Percentiles rank a stretch among this genome's conserved stretches.
These are phyloP conservation scores for Backusella parvicylindrica DNA, from an alignment of 192 early-diverging fungal genomes.

Conservation along the genomic window DNA sequence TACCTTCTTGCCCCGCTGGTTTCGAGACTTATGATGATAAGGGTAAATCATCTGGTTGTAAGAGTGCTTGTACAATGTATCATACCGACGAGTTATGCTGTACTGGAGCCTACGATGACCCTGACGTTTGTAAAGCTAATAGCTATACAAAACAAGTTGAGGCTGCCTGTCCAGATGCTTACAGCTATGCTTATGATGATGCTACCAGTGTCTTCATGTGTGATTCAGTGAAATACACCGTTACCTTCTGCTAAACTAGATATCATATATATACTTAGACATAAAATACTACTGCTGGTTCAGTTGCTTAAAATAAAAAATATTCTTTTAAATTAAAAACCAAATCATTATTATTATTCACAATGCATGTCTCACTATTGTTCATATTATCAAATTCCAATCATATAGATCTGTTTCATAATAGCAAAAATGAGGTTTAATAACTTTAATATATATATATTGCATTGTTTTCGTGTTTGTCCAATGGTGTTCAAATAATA, in stretches of 20 bases:
- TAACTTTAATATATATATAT: no score
- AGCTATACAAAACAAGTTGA: slow-evolving; percentile 16
- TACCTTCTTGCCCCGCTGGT: slow-evolving; percentile 23
- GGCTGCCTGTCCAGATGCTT: slow-evolving; percentile 17
- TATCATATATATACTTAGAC: background rate
- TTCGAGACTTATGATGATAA: slow-evolving; percentile 13
- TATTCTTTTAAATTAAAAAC: no score
- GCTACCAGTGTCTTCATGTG: slow-evolving; percentile 28
- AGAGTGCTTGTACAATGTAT: slow-evolving; percentile 22
- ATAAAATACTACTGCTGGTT: background rate
- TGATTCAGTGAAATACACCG: slow-evolving; percentile 15
- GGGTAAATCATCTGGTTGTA: slow-evolving; percentile 23
- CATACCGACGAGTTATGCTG: slow-evolving; percentile 21
- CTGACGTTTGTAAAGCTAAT: slow-evolving; percentile 11
- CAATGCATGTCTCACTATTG: no score
- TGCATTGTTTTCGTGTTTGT: no score
- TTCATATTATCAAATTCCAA: no score
- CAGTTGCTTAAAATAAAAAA: background rate
- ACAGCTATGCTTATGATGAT: slow-evolving; percentile 34
- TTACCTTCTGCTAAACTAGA: slow-evolving; percentile 24
- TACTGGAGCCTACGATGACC: slow-evolving; percentile 15
- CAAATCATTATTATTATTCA: background rate
- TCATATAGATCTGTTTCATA: no score
- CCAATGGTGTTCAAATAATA: no score
- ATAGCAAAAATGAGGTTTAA: no score